A percentile compares a stretch with the other conserved stretches of the same genome.
These are phyloP conservation scores for Candida nonsorbophila DNA, from an alignment of 805 yeast genomes.

Conservation along the genomic window DNA sequence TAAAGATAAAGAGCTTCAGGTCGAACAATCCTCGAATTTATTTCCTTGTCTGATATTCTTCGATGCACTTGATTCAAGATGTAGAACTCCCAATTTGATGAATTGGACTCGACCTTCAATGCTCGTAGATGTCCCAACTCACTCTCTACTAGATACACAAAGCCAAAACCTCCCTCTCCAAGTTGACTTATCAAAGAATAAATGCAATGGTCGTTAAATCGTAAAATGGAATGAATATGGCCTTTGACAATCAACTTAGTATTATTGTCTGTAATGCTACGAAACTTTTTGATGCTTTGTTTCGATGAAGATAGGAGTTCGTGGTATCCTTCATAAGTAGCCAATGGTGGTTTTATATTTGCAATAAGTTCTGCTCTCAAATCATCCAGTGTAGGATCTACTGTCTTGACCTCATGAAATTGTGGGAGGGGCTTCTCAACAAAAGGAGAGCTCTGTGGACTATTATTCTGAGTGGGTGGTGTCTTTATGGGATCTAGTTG, in stretches of 20 bases:
- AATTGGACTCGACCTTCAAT: slow-evolving; percentile 65
- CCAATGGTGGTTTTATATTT: slow-evolving; percentile 29
- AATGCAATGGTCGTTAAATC: slow-evolving; percentile 38
- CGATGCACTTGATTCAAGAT: slow-evolving; percentile 54
- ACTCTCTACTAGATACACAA: slow-evolving; percentile 66
- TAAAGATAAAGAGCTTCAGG: slow-evolving; percentile 51
- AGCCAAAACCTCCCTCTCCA: slow-evolving; percentile 80
- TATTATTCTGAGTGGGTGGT: slow-evolving; percentile 24
- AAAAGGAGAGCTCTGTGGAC: slow-evolving; percentile 43
- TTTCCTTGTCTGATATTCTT: slow-evolving; percentile 16
- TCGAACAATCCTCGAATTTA: slow-evolving; percentile 36
- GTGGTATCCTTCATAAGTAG: slow-evolving; percentile 24
- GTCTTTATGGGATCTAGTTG: slow-evolving; percentile 8
- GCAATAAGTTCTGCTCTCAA: slow-evolving; percentile 35
- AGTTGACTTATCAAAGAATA: slow-evolving; percentile 49
- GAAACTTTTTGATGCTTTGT: slow-evolving; percentile 21
- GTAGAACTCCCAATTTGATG: slow-evolving; percentile 78
- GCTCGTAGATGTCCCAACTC: slow-evolving; percentile 55
- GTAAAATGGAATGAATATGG: slow-evolving; percentile 36
- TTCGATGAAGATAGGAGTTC: slow-evolving; percentile 13
- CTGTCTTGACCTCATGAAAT: slow-evolving; percentile 3
- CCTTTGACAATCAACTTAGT: slow-evolving; percentile 31
- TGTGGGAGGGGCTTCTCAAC: slow-evolving; percentile 22
- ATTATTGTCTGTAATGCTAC: slow-evolving; percentile 26
- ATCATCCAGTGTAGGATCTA: slow-evolving; percentile 40